Conservation (phyloP, 2,329 filamentous ascomycete species). For the Fusarium coffeatum region DNA sequence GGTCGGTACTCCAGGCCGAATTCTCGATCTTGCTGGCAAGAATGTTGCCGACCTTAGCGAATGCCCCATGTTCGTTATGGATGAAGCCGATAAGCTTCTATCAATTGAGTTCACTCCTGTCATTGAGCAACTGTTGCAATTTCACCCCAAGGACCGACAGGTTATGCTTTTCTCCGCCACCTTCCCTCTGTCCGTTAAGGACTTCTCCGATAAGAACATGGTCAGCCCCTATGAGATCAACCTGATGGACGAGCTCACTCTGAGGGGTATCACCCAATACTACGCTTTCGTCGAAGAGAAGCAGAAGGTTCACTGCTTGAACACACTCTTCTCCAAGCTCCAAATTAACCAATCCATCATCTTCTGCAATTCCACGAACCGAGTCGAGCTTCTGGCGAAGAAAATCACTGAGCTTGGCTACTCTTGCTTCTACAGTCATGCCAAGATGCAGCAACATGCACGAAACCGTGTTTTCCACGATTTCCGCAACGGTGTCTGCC, state of each 20-base stretch:
- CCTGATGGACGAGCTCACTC: slow-evolving; percentile 98
- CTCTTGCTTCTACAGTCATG: slow-evolving; percentile 99
- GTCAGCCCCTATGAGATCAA: slow-evolving; percentile 97
- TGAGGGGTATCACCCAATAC: slow-evolving; percentile 98
- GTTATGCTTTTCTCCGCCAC: slow-evolving; percentile 99
- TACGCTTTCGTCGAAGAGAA: slow-evolving; percentile 99
- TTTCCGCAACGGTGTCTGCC: slow-evolving; percentile 97
- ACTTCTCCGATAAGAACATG: slow-evolving; percentile 99
- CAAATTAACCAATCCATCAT: slow-evolving; percentile 99
- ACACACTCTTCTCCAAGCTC: slow-evolving; percentile 98
- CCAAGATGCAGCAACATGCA: slow-evolving; percentile 95
- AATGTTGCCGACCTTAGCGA: slow-evolving; percentile 95
- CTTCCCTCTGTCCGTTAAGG: slow-evolving; percentile 96
- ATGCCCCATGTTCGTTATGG: slow-evolving; percentile 99
- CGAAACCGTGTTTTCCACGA: slow-evolving; percentile 99
- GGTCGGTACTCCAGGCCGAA: slow-evolving; percentile 95
- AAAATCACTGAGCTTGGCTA: slow-evolving; percentile 99
- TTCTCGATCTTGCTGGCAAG: slow-evolving; percentile 95
- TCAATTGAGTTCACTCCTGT: slow-evolving; percentile 97
- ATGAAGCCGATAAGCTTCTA: slow-evolving; percentile 97
- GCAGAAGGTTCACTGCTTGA: slow-evolving; percentile 98
- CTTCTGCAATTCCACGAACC: slow-evolving; percentile 99
- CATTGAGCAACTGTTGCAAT: slow-evolving; percentile 93
- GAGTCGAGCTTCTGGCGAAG: slow-evolving; percentile 96
- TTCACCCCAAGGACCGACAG: slow-evolving; percentile 96